A percentile compares a stretch with the other conserved stretches of the same genome.
These are phyloP conservation scores for Phaeotremella skinneri DNA, from an alignment of 768 basidiomycete species.

Conservation along the genomic window DNA sequence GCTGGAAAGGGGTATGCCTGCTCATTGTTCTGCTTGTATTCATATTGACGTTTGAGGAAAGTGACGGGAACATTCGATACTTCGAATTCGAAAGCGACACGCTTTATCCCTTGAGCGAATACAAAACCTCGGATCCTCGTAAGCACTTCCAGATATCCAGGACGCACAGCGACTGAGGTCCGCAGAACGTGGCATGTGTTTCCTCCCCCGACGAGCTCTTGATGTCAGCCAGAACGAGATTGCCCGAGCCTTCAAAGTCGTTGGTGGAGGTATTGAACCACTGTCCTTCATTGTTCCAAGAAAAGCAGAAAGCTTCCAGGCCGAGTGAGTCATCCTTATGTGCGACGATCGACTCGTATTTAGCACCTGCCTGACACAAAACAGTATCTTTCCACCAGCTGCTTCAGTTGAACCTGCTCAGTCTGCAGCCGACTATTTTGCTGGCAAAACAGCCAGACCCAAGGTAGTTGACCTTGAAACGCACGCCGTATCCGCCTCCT, in stretches of 20 bases:
- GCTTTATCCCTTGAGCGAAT: conserved; percentile 67
- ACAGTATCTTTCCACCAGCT: conserved; percentile 82
- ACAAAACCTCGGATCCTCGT: conserved; percentile 83
- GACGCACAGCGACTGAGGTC: background rate
- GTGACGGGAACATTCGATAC: conserved; percentile 83
- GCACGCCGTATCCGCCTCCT: conserved; percentile 53
- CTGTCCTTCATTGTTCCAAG: conserved; percentile 94
- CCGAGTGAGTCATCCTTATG: conserved; percentile 57
- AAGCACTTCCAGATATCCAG: conserved; percentile 7
- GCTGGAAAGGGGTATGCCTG: conserved; percentile 81
- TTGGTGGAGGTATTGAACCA: conserved; percentile 72
- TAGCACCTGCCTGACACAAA: background rate
- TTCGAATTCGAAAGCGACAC: conserved; percentile 90
- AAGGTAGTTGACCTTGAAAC: conserved; percentile 78
- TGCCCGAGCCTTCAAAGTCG: conserved; percentile 87
- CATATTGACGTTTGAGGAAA: background rate
- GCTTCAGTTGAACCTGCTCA: conserved; percentile 76
- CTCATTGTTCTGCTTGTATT: background rate
- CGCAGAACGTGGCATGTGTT: conserved; percentile 83
- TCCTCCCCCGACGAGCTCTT: conserved; percentile 87
- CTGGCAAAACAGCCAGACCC: conserved; percentile 70
- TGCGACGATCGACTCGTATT: conserved; percentile 9
- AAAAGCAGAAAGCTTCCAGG: conserved; percentile 92
- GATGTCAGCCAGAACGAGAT: conserved; percentile 91
- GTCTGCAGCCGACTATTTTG: conserved; percentile 78